A percentile compares a stretch with the other conserved stretches of the same genome.
These are phyloP conservation scores for Tolypocladium ovalisporum DNA, from an alignment of 2,329 filamentous ascomycete genomes.

Conservation along the genomic window DNA sequence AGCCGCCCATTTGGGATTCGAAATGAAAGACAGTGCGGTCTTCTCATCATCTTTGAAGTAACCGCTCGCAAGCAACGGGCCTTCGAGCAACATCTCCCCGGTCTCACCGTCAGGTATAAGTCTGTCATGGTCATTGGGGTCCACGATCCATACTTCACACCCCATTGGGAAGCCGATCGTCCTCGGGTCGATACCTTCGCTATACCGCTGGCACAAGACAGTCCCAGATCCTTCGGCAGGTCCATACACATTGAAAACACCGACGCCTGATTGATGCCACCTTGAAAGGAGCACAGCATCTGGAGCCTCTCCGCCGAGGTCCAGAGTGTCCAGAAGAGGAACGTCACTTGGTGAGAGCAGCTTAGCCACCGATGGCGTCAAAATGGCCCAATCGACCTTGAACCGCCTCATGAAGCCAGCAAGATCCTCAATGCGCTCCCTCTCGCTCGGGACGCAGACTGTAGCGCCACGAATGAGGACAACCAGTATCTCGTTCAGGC, in stretches of 20 bases:
- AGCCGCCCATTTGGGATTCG: constrained; percentile 28
- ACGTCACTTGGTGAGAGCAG: background rate
- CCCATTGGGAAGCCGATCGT: background rate
- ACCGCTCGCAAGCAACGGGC: constrained; percentile 11
- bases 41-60: constrained; percentile 12
- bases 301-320: background rate
- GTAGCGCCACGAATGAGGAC: background rate
- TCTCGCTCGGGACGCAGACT: constrained; percentile 1
- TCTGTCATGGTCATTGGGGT: constrained; percentile 6
- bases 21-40: constrained; percentile 17
- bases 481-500: background rate
- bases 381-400: background rate
- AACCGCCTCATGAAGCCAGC: background rate
- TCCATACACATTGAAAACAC: background rate
- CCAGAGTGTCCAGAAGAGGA: background rate
- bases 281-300: background rate
- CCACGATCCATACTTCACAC: constrained; percentile 11
- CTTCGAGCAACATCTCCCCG: constrained; percentile 17
- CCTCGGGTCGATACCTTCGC: background rate
- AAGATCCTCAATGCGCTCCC: background rate
- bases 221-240: background rate
- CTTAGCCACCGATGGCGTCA: background rate
- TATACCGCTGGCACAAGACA: background rate
- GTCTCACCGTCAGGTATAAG: constrained; percentile 9
- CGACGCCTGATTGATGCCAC: background rate